These are phyloP conservation scores for Pseudogymnoascus sp. DNA, from an alignment of 2,329 filamentous ascomycete genomes.

Conservation along the genomic window DNA sequence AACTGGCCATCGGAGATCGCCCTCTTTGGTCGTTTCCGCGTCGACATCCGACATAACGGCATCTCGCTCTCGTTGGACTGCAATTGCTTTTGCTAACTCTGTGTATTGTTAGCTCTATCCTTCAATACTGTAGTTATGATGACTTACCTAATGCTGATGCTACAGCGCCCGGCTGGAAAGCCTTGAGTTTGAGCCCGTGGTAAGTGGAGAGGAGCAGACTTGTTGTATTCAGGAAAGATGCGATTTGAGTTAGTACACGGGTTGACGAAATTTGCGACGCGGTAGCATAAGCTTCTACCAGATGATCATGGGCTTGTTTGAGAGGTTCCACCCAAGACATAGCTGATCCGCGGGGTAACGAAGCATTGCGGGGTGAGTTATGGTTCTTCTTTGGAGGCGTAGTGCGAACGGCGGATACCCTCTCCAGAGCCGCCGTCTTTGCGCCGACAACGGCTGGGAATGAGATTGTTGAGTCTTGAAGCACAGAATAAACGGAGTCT, in stretches of 20 bases:
- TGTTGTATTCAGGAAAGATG: conserved; percentile 57
- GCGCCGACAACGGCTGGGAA: conserved; percentile 57
- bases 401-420: conserved; percentile 16
- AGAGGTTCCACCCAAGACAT: conserved; percentile 51
- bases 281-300: conserved; percentile 54
- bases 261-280: conserved; percentile 45
- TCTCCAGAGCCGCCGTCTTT: conserved; percentile 20
- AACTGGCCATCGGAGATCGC: conserved; percentile 39
- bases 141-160: conserved; percentile 47
- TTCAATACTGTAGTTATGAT: not conserved
- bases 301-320: conserved; percentile 57
- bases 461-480: conserved; percentile 89
- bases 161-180: conserved; percentile 50
- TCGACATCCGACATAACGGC: conserved; percentile 34
- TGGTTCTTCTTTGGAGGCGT: conserved; percentile 21
- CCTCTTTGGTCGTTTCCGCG: conserved; percentile 14
- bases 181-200: conserved; percentile 5
- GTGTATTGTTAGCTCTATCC: conserved; percentile 15
- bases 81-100: conserved; percentile 65
- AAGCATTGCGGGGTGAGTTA: not conserved
- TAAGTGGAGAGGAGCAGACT: conserved; percentile 53
- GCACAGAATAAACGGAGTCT: conserved; percentile 79
- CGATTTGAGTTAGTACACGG: conserved; percentile 54
- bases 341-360: not conserved
- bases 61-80: conserved; percentile 58